Evolutionary conservation across 1,139 yeast species (phyloP).

Genomic region (Suhomyces terraborum): DNA sequence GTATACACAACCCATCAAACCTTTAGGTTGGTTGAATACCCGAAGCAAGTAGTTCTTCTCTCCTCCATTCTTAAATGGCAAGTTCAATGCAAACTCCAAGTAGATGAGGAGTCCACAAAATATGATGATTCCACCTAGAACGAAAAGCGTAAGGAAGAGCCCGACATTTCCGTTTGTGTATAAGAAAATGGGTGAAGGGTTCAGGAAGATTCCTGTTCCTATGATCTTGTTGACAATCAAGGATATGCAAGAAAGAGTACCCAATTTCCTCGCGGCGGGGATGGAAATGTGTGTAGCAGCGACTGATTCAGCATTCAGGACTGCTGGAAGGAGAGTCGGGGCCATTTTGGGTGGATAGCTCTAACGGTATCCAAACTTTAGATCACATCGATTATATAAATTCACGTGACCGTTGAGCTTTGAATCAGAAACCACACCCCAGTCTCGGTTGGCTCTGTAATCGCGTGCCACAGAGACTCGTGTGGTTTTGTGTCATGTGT

Average conservation of each 20-base stretch:
- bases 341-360: slow-evolving; percentile 1
- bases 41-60: slow-evolving; percentile 53
- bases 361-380: not conserved
- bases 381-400: slow-evolving; percentile 5
- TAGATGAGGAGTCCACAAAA: slow-evolving; percentile 51
- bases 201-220: slow-evolving; percentile 54
- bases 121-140: slow-evolving; percentile 47
- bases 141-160: slow-evolving; percentile 41
- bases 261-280: slow-evolving; percentile 19
- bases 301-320: slow-evolving; percentile 6
- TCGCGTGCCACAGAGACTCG: too few species aligned
- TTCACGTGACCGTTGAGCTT: slow-evolving; percentile 7
- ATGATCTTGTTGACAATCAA: slow-evolving; percentile 53
- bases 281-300: slow-evolving; percentile 1
- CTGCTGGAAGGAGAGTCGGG: slow-evolving; percentile 6
- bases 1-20: slow-evolving; percentile 45
- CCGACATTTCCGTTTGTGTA: slow-evolving; percentile 48
- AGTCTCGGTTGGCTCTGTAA: too few species aligned
- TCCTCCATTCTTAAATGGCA: slow-evolving; percentile 52
- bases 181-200: slow-evolving; percentile 50
- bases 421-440: too few species aligned
- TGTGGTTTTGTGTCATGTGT: too few species aligned
- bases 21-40: slow-evolving; percentile 38
- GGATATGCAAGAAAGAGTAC: slow-evolving; percentile 31
- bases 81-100: slow-evolving; percentile 48